Evolutionary conservation across 495 filamentous ascomycete genomes (phyloP), one percentile per base, ranked within the genome.

Genomic region (Cercophora scortea): DNA sequence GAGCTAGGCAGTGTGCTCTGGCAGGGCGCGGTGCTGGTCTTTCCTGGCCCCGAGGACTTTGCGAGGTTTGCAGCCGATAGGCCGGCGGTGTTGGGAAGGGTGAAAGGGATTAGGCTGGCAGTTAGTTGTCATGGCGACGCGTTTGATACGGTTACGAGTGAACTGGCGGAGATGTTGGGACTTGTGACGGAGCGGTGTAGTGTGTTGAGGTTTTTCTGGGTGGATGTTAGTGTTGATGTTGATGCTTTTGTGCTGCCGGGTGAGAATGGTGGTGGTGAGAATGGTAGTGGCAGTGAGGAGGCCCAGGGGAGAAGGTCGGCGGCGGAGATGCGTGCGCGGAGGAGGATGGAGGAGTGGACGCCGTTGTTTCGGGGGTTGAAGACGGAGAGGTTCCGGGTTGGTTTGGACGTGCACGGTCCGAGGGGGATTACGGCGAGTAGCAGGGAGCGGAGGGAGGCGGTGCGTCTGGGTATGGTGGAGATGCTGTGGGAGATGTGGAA

Each of bases 1-100:
- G 56, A 58, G 39, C 47, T 55, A 2, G 52, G 56, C 6, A 15
- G 17, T 11, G 11, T 11, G n/a, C 18, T 55, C 0, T 58, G 53
- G 38, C 13, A 16, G 6, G 41, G 38, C 4, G 36, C 47, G 38
- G 45, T 33, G 2, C 33, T 55, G 4, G 52, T 51, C 8, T 41
- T 58, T 6, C 42, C 41, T 4, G 52, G 44, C 0, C 42, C 52
- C 1, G 42, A 50, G 33, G 32, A 17, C 32, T 47, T 51, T 9
- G 15, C 40, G n/a, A 0, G 1, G 17, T 55, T 58, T 17, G 52
- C 52, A 1, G 8, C 8, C 0, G 25, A 51, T 8, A 52, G 56
- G 1, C 52, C 56, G 4, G 48, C 46, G 15, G 36, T 38, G 12
- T 18, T 58, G 0, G n/a, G 38, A 10, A 6, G 15, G 8, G 38